Evolutionary conservation across 2,329 filamentous ascomycete genomes (phyloP), one percentile per base, ranked within the genome.

Genomic region (Drechmeria coniospora): DNA sequence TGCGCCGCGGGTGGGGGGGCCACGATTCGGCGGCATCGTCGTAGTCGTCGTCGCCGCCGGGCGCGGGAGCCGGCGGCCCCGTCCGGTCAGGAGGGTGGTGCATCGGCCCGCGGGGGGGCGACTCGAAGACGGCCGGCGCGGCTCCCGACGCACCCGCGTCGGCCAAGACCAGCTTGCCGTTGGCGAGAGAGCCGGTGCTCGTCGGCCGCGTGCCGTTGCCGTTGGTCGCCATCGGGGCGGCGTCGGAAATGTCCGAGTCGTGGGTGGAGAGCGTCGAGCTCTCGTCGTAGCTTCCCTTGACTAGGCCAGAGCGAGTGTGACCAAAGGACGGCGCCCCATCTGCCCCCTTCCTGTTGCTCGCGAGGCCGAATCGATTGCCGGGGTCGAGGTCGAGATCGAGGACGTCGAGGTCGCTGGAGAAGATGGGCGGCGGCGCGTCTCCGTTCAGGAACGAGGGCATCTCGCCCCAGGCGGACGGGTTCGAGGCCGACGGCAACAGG

Each of bases 121-220:
- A n/a, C n/a, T n/a, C n/a, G n/a, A n/a, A n/a, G n/a, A n/a, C n/a
- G n/a, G n/a, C n/a, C n/a, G n/a, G n/a, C n/a, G n/a, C n/a, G n/a
- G 29, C 38, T 42, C 48, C 45, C 28, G 31, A 51, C 43, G 34
- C 35, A 32, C 39, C 41, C 22, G 36, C 29, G n/a, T 44, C 43
- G 33, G 43, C 46, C 31, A 50, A 49, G 35, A 46, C 44, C 32
- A 60, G 56, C 40, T 58, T 61, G 37, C 64, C 68, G 46, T 75
- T 74, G 39, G 65, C 62, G 44, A 70, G 44, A 21, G 68, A 63
- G 49, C 60, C 68, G 54, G 74, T 67, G 52, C 64, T 74, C 44
- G 68, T 64, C 5, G 54, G 51, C 25, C 48, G 46, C 33, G 54
- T 56, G 27, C 39, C 41, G 43, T 49, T 51, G 38, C 56, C 61